Evolutionary conservation across 2,329 filamentous ascomycete species (phyloP), one percentile per base, ranked within the genome.

Genomic region (Ascochyta koolunga): DNA sequence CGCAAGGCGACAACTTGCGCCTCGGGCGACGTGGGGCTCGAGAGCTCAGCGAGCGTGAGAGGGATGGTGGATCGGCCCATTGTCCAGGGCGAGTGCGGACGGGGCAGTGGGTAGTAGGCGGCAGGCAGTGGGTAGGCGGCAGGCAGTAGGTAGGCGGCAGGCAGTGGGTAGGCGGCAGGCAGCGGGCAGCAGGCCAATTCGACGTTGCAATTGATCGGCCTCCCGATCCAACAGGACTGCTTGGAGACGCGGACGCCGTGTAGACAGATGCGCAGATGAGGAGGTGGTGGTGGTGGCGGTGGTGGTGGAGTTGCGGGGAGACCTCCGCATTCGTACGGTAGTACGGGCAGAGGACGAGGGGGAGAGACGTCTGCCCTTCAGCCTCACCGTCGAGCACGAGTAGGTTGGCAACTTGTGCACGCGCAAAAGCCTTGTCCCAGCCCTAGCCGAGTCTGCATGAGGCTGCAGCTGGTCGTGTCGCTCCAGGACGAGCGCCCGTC

Each of bases 1-100:
- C 87, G 86, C 38, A 97, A 81, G 43, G 87, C 84, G 22, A 80
- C 78, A 35, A 79, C 68, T 56, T 79, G 78, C n/a, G 74, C 70
- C 43, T 74, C 67, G 31, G 68, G 65, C 10, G 67, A 66, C 29
- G 64, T 70, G n/a, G 75, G 72, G 37, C 69, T 72, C 31, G 68
- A 67, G 22, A 77, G 72, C 66, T 77, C 75, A 29, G 61, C 56
- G 56, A 77, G 68, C 48, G 72, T 71, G 15, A 71, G 60, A 15
- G 71, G 71, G 9, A 75, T 70, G 3, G 62, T 61, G 35, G 72
- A 70, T 29, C 71, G 71, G 39, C 67, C 72, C 74, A 76, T 76
- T 56, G 48, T 53, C 48, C 13, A 22, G 7, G 21, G 31, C 24
- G 36, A 7, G 32, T 19, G 16, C 10, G 25, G 39, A n/a, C 11